Percentiles rank a stretch among this genome's conserved stretches.
Evolutionary conservation across 192 early-diverging fungal genomes (phyloP).

Genomic region (Backusella tarrabulga): DNA sequence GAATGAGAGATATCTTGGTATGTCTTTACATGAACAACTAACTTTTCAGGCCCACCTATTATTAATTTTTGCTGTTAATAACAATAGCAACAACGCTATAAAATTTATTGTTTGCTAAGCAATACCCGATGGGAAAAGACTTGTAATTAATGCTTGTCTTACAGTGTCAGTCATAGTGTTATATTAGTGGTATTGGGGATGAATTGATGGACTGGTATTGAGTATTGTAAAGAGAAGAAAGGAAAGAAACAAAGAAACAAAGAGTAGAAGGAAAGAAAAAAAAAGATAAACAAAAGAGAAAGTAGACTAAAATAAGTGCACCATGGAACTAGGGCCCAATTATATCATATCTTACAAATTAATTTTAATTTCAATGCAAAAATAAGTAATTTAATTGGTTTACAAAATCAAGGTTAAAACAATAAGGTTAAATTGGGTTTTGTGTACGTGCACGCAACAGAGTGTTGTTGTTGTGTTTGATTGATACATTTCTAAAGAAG

Average conservation of each 20-base stretch:
- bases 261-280: neutral
- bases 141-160: slow-evolving; percentile 15
- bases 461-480: neutral
- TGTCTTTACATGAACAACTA: slow-evolving; percentile 47
- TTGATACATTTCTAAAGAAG: neutral
- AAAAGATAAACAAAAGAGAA: neutral
- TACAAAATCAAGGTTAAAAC: neutral
- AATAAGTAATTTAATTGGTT: neutral
- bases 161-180: slow-evolving; percentile 8
- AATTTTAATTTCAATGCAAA: neutral
- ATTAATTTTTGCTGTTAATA: neutral
- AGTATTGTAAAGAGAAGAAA: neutral
- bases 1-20: slow-evolving; percentile 45
- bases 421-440: neutral
- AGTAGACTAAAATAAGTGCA: neutral
- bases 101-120: neutral
- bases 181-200: neutral
- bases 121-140: slow-evolving; percentile 19
- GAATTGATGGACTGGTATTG: neutral
- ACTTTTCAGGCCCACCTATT: slow-evolving; percentile 21
- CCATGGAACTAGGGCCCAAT: neutral
- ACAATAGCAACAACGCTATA: neutral
- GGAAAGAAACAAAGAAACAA: neutral
- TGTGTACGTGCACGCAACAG: neutral
- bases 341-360: neutral